A percentile compares a stretch with the other conserved stretches of the same genome.
phyloP scores from a whole-genome alignment of 2,329 filamentous ascomycete genomes.

The Coccinonectria pachysandricola region DNA sequence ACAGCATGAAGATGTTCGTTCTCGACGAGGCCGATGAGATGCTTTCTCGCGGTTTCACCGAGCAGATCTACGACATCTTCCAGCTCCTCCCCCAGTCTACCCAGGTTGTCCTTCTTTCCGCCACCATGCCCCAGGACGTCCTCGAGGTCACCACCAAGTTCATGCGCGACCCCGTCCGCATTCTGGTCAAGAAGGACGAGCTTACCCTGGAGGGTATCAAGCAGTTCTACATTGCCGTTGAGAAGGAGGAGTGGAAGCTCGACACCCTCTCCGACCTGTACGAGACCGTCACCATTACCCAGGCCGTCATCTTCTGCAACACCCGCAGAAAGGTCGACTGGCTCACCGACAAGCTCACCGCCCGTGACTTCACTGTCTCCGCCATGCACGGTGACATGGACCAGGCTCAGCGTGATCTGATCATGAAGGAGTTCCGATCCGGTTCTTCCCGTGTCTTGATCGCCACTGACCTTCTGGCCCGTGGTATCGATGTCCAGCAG shows the following conservation, averaged over 20 bases:
- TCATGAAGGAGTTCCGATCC: conserved; percentile 99
- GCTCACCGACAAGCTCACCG: conserved; percentile 98
- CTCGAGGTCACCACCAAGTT: conserved; percentile 99
- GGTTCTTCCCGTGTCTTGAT: conserved; percentile 98
- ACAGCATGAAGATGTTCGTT: conserved; percentile 99
- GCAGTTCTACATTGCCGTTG: conserved; percentile 99
- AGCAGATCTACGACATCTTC: conserved; percentile 99
- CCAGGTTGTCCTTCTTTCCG: conserved; percentile 95
- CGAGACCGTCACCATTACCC: conserved; percentile 98
- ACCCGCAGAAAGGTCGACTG: conserved; percentile 99
- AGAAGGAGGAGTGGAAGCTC: conserved; percentile 99
- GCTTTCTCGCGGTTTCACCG: conserved; percentile 98
- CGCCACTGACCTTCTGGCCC: conserved; percentile 91
- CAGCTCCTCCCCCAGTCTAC: conserved; percentile 95
- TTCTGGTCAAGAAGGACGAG: conserved; percentile 99
- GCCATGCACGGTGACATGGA: conserved; percentile 99
- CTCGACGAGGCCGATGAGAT: conserved; percentile 99
- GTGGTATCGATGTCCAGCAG: conserved; percentile 99
- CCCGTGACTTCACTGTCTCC: conserved; percentile 97
- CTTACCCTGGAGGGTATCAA: conserved; percentile 99
- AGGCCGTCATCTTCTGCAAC: conserved; percentile 99
- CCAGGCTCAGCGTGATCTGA: conserved; percentile 92
- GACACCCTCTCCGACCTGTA: conserved; percentile 98
- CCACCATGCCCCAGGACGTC: conserved; percentile 98
- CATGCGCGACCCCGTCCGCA: conserved; percentile 98